These are phyloP conservation scores for Claviceps arundinis DNA, from an alignment of 2,329 filamentous ascomycete genomes.

Conservation along the genomic window DNA sequence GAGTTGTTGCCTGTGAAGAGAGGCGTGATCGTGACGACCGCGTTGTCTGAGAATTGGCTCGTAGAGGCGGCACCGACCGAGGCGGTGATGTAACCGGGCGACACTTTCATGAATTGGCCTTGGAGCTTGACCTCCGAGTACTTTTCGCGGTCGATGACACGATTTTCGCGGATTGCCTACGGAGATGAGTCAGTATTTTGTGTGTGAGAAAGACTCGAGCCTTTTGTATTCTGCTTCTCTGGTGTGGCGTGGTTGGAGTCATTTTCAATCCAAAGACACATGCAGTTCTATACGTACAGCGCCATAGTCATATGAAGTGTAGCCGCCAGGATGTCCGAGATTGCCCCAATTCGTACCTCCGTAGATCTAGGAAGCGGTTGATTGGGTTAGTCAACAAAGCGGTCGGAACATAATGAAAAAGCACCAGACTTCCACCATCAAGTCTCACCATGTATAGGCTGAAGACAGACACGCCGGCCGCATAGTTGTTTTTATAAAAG, in stretches of 20 bases:
- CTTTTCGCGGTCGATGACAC: conserved; percentile 57
- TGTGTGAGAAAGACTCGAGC: conserved; percentile 8
- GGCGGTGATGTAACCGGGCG: conserved; percentile 53
- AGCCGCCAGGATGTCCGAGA: conserved; percentile 53
- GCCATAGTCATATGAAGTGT: conserved; percentile 45
- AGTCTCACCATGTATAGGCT: conserved; percentile 58
- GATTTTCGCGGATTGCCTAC: conserved; percentile 51
- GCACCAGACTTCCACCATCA: background rate
- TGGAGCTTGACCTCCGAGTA: conserved; percentile 68
- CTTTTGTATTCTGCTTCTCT: background rate
- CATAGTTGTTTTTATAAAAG: conserved; percentile 65
- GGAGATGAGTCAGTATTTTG: background rate
- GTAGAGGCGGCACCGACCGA: conserved; percentile 35
- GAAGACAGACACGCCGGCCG: conserved; percentile 52
- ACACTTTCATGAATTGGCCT: conserved; percentile 61
- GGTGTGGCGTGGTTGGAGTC: background rate
- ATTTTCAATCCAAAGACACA: conserved; percentile 7
- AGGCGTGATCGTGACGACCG: conserved; percentile 46
- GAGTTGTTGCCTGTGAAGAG: conserved; percentile 42
- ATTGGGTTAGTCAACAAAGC: background rate
- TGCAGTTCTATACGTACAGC: conserved; percentile 17
- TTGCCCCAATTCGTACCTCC: conserved; percentile 82
- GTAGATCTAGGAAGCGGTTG: conserved; percentile 32
- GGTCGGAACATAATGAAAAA: background rate
- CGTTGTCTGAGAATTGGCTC: conserved; percentile 38